These are phyloP conservation scores for Asparagopsis taxiformis DNA, from an alignment of 31 red algal genomes.

Conservation along the genomic window DNA sequence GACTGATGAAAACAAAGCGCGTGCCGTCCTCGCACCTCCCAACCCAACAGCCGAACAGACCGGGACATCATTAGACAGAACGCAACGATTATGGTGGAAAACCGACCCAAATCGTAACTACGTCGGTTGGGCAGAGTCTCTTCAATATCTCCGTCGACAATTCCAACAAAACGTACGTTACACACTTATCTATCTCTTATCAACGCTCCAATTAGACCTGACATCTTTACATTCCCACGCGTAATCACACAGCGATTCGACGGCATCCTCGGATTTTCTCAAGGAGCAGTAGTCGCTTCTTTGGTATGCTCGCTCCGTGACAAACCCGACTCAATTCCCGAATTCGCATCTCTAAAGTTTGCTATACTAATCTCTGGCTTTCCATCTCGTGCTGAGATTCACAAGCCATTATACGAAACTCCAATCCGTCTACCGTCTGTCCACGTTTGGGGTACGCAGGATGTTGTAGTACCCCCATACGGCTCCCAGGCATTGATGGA, in stretches of 20 bases:
- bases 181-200: not conserved
- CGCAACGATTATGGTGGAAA: conserved; percentile 41
- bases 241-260: conserved; percentile 55
- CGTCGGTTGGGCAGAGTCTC: conserved; percentile 30
- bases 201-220: too few species aligned
- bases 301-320: conserved; percentile 46
- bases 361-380: conserved; percentile 74
- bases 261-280: conserved; percentile 79
- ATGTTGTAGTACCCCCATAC: conserved; percentile 51
- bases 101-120: conserved; percentile 15
- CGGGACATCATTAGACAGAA: not conserved
- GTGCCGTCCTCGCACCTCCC: conserved; percentile 13
- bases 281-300: conserved; percentile 66
- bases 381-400: conserved; percentile 40
- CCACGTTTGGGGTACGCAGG: conserved; percentile 65
- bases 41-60: not conserved
- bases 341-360: conserved; percentile 47
- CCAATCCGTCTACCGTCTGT: conserved; percentile 53
- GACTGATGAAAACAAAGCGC: not conserved
- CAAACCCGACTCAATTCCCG: conserved; percentile 1
- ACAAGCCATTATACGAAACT: conserved; percentile 24
- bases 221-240: too few species aligned
- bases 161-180: conserved; percentile 54
- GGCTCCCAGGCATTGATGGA: conserved; percentile 21
- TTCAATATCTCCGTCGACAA: conserved; percentile 30